Base-by-base conservation (phyloP, 75 land plant genomes). In the Chamaecyparis obtusa region DNA sequence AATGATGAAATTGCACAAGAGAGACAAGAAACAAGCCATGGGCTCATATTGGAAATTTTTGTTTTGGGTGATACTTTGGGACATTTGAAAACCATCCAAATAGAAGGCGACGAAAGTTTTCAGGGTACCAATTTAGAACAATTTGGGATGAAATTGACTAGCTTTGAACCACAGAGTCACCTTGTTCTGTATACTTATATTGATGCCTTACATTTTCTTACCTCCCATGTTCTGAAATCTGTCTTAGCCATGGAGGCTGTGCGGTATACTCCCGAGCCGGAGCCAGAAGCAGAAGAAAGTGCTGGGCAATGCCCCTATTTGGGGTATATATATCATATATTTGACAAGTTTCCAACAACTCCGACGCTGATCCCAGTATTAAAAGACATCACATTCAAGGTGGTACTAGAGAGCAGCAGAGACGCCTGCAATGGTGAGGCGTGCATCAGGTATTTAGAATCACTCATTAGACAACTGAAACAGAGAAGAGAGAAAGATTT, bases 321-420 rank as follows among this genome's bases (percentile, higher is more conserved):
- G 80, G 89, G 88, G 6, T 90, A 90, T 60, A n/a, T 90, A n/a
- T 90, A 89, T 60, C 89, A 90, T 41, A 60, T 84, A 21, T 90
- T 86, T 86, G 88, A 90, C 24, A 90, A 90, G 77, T 90, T 88
- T 83, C 78, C 91, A 57, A 39, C 44, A 13, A 90, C 85, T 56
- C 91, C 91, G 55, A 81, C 89, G 5, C 85, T 90, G 3, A 75
- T 43, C 30, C 46, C 80, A 0, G 16, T 1, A 43, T 5, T 5
- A 6, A 86, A 41, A 49, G 30, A 43, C 21, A 7, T n/a, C 32
- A 69, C n/a, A 8, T 69, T 69, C 74, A 24, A 69, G n/a, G 32
- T 69, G n/a, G 9, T 69, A 6, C 74, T 69, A 69, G 10, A 3
- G 27, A 69, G n/a, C 33, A 69, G 5, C 60, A 69, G 72, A 15